Evolutionary conservation across 2,329 filamentous ascomycete species (phyloP).

Genomic region (Diaporthe citrichinensis): DNA sequence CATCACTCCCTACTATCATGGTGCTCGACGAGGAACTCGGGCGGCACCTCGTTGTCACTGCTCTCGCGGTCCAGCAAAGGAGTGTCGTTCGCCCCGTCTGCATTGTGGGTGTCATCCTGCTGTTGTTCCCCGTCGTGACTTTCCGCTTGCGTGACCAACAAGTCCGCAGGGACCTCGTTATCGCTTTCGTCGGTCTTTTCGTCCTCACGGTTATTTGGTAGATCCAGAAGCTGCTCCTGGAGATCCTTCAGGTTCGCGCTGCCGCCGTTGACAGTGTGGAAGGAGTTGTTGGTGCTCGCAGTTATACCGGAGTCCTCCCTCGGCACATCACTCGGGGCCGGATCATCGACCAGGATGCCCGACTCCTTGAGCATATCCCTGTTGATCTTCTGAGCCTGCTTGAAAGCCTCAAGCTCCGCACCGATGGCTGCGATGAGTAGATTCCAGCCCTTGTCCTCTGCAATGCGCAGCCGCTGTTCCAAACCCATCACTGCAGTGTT

Average conservation of each 20-base stretch:
- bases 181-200: conserved; percentile 46
- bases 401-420: conserved; percentile 64
- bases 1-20: conserved; percentile 40
- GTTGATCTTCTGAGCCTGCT: conserved; percentile 50
- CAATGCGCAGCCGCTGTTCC: conserved; percentile 65
- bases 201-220: conserved; percentile 42
- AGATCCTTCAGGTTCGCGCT: conserved; percentile 52
- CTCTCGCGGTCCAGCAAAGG: conserved; percentile 46
- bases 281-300: conserved; percentile 37
- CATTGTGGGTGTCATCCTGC: background rate
- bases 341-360: conserved; percentile 48
- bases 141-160: conserved; percentile 53
- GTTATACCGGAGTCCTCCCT: conserved; percentile 36
- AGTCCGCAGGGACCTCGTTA: conserved; percentile 59
- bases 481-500: conserved; percentile 68
- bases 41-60: conserved; percentile 65
- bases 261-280: conserved; percentile 47
- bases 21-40: conserved; percentile 66
- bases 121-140: conserved; percentile 40
- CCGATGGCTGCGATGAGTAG: conserved; percentile 82
- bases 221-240: conserved; percentile 46
- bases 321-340: conserved; percentile 32
- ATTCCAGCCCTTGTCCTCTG: conserved; percentile 78
- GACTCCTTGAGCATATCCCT: conserved; percentile 49
- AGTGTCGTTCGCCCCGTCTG: background rate